Conservation (phyloP, 768 basidiomycete genomes). For the Mycena leptocephala region DNA sequence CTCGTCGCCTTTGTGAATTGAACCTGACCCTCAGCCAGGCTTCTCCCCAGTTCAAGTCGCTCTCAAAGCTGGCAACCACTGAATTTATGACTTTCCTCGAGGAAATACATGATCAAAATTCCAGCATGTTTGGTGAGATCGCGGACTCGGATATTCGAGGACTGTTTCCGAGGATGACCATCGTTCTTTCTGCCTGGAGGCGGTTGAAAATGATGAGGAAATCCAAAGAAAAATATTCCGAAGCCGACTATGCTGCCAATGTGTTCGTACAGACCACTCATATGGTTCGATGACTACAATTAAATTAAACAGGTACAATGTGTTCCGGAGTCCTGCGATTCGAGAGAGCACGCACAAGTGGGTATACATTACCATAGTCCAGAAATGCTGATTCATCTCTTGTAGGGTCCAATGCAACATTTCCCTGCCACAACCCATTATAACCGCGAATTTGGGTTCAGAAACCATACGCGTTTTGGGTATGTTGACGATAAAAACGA, state of each 20-base stretch:
- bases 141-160: slow-evolving; percentile 31
- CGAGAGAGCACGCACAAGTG: slow-evolving; percentile 61
- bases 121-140: slow-evolving; percentile 58
- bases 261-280: slow-evolving; percentile 56
- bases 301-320: slow-evolving; percentile 57
- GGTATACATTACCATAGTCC: slow-evolving; percentile 18
- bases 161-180: slow-evolving; percentile 56
- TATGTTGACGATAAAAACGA: not conserved
- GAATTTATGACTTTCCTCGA: slow-evolving; percentile 51
- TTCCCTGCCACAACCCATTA: slow-evolving; percentile 63
- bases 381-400: not conserved
- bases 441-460: slow-evolving; percentile 42
- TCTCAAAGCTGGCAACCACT: slow-evolving; percentile 41
- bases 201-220: slow-evolving; percentile 60
- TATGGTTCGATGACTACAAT: not conserved
- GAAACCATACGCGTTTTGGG: slow-evolving; percentile 58
- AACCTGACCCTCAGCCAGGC: slow-evolving; percentile 32
- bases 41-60: slow-evolving; percentile 43
- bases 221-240: slow-evolving; percentile 65
- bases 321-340: slow-evolving; percentile 64
- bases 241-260: slow-evolving; percentile 70
- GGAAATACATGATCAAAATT: slow-evolving; percentile 45
- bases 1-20: not conserved
- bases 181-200: slow-evolving; percentile 63
- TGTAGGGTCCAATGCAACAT: slow-evolving; percentile 65